Conservation (phyloP, 352 stramenopile genomes). For the Phytopythium aichiense region DNA sequence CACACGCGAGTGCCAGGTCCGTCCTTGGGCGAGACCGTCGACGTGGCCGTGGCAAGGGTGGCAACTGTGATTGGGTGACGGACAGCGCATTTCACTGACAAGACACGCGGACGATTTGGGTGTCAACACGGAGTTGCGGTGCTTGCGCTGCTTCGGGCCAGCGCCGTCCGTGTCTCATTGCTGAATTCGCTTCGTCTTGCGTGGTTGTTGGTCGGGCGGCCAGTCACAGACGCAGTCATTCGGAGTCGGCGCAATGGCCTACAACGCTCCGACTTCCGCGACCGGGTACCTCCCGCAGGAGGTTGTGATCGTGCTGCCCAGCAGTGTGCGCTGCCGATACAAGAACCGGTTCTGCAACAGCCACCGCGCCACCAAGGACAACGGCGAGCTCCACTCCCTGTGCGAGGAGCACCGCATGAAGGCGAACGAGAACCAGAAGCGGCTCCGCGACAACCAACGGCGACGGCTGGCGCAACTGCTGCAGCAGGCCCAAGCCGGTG, state of each 20-base stretch:
- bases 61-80: not conserved
- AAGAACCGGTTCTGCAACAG: conserved; percentile 28
- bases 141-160: not conserved
- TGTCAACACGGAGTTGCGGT: not conserved
- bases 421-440: conserved; percentile 35
- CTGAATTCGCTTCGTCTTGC: not conserved
- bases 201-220: not conserved
- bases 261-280: not conserved
- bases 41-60: not conserved
- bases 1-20: not conserved
- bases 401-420: conserved; percentile 34
- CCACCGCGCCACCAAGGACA: conserved; percentile 30
- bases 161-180: not conserved
- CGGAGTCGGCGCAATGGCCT: not conserved
- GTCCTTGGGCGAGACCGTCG: not conserved
- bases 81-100: not conserved
- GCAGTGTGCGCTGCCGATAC: conserved; percentile 22
- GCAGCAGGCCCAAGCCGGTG: not conserved
- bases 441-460: conserved; percentile 22
- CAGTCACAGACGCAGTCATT: not conserved
- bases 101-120: not conserved
- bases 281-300: not conserved
- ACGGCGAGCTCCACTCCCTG: conserved; percentile 32
- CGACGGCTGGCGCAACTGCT: conserved; percentile 4
- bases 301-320: conserved; percentile 1